These are phyloP conservation scores for Prototheca stagnorum DNA, from an alignment of 163 green algal genomes.

Conservation along the genomic window DNA sequence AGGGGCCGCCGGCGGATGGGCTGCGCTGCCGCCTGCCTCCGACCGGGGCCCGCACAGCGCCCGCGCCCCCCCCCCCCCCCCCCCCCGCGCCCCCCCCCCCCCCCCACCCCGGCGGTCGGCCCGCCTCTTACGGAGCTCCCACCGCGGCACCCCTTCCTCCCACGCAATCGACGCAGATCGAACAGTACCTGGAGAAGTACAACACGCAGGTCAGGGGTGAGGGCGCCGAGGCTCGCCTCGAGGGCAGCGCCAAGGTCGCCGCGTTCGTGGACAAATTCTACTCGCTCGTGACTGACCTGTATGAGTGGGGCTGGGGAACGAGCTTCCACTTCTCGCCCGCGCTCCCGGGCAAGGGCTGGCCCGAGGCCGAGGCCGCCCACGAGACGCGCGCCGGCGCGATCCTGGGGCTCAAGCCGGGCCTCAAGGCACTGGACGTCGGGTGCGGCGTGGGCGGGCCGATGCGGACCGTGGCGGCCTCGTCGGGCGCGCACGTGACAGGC, in stretches of 20 bases:
- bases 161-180: conserved; percentile 17
- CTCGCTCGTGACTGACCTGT: conserved; percentile 78
- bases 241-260: conserved; percentile 44
- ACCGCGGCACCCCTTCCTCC: background rate
- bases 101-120: too few species aligned
- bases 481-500: conserved; percentile 78
- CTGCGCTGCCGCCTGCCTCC: too few species aligned
- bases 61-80: too few species aligned
- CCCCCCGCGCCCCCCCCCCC: too few species aligned
- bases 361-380: conserved; percentile 60
- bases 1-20: too few species aligned
- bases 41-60: too few species aligned
- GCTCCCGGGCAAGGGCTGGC: conserved; percentile 50
- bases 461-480: conserved; percentile 80
- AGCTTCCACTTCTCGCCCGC: conserved; percentile 91
- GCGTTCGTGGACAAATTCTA: conserved; percentile 36
- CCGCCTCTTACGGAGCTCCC: too few species aligned
- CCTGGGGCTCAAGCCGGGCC: conserved; percentile 55
- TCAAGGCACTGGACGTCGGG: conserved; percentile 80
- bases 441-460: conserved; percentile 93
- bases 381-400: conserved; percentile 39
- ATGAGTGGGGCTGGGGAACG: conserved; percentile 95
- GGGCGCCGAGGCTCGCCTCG: conserved; percentile 33
- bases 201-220: conserved; percentile 56
- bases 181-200: conserved; percentile 44